Evolutionary conservation across 2,329 filamentous ascomycete genomes (phyloP).

Genomic region (Coniella lustricola): DNA sequence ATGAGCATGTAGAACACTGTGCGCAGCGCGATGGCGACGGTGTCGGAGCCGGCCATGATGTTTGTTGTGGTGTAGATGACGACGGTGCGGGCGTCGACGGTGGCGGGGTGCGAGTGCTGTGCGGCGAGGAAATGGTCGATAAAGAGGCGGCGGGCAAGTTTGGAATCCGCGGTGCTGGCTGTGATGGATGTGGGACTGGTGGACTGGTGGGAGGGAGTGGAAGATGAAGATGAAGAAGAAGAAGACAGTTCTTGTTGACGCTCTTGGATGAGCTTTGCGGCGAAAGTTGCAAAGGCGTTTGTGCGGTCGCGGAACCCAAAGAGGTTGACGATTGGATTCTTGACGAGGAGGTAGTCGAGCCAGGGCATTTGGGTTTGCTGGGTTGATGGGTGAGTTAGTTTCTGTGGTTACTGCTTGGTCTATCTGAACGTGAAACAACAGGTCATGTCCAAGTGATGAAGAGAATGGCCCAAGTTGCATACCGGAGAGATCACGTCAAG

Average conservation of each 20-base stretch:
- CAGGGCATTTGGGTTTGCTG: neutral
- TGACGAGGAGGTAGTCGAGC: neutral
- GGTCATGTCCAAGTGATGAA: no score
- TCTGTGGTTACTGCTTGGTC: no score
- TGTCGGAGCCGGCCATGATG: slow-evolving; percentile 47
- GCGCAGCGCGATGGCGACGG: slow-evolving; percentile 56
- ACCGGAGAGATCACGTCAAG: neutral
- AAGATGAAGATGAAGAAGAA: no score
- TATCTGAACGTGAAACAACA: no score
- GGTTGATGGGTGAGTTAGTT: neutral
- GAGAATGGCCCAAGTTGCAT: no score
- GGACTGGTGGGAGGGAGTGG: no score
- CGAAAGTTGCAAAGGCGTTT: neutral
- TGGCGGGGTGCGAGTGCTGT: neutral
- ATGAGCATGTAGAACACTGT: slow-evolving; percentile 7
- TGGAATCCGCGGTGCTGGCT: no score
- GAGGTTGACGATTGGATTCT: neutral
- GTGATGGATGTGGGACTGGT: no score
- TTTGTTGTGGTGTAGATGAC: slow-evolving; percentile 14
- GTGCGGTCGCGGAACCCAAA: neutral
- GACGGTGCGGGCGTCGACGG: neutral
- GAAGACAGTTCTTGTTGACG: neutral
- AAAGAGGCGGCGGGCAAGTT: neutral
- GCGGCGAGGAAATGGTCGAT: neutral
- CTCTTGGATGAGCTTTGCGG: neutral